A percentile compares a stretch with the other conserved stretches of the same genome.
phyloP scores from a whole-genome alignment of 768 basidiomycete genomes.

The Tulasnella calospora region DNA sequence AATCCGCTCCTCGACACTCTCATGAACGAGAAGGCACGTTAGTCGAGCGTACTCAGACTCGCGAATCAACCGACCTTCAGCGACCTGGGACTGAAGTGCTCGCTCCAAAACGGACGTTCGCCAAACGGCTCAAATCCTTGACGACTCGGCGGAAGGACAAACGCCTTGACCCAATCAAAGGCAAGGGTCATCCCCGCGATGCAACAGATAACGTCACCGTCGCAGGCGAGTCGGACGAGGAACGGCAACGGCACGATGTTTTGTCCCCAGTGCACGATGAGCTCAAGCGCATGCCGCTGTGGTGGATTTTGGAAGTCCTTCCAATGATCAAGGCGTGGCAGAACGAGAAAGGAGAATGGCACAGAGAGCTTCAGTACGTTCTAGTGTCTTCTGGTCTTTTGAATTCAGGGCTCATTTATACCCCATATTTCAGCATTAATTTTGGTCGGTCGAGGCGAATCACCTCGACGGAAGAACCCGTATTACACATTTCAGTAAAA shows the following conservation, averaged over 20 bases:
- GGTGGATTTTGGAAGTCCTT: constrained; percentile 28
- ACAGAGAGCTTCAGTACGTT: constrained; percentile 8
- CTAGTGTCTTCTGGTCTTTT: neutral
- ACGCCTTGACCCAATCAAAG: neutral
- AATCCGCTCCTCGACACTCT: neutral
- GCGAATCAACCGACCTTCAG: neutral
- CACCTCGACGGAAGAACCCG: neutral
- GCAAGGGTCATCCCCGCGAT: neutral
- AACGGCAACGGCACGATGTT: constrained; percentile 7
- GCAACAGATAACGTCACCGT: constrained; percentile 1
- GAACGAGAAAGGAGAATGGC: constrained; percentile 23
- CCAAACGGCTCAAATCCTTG: neutral
- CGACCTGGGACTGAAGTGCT: neutral
- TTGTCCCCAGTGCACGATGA: constrained; percentile 19
- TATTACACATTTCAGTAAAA: constrained; percentile 25
- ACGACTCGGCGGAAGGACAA: neutral
- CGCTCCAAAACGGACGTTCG: neutral
- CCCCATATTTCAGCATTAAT: neutral
- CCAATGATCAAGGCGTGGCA: constrained; percentile 22
- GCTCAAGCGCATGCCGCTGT: constrained; percentile 20
- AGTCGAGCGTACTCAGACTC: neutral
- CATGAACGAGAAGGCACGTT: neutral
- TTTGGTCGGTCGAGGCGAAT: constrained; percentile 12
- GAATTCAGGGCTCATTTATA: neutral
- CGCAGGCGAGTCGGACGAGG: constrained; percentile 21